phyloP scores from a whole-genome alignment of 202 grass and related monocot genomes.

The Panicum hallii region DNA sequence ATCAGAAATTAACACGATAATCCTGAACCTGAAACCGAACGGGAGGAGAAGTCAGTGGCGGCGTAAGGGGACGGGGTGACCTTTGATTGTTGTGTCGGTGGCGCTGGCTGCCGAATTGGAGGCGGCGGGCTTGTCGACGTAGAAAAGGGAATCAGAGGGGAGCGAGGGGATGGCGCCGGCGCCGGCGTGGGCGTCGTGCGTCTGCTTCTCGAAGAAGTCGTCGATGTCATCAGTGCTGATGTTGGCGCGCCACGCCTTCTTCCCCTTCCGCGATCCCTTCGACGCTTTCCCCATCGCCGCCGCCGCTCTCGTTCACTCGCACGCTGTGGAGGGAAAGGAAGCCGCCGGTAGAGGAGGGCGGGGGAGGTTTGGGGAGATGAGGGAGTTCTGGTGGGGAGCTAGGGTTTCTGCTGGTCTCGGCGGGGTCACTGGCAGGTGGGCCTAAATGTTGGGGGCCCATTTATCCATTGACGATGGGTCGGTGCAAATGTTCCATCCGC shows the following conservation, averaged over 20 bases:
- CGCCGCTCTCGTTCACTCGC: background rate
- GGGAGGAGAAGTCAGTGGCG: background rate
- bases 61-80: background rate
- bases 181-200: conserved; percentile 75
- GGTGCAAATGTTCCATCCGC: background rate
- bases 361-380: background rate
- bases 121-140: conserved; percentile 54
- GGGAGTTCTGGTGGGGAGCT: background rate
- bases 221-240: conserved; percentile 91
- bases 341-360: background rate
- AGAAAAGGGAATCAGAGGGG: conserved; percentile 83
- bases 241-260: conserved; percentile 98
- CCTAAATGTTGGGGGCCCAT: background rate
- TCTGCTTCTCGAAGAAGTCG: conserved; percentile 87
- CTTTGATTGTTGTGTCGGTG: conserved; percentile 13
- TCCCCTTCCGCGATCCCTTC: conserved; percentile 88
- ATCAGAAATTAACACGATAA: background rate
- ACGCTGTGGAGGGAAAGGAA: background rate
- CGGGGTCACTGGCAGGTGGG: conserved; percentile 19
- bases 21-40: background rate
- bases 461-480: background rate
- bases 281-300: conserved; percentile 76
- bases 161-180: conserved; percentile 62
- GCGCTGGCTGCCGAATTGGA: conserved; percentile 9
- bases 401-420: conserved; percentile 43